Evolutionary conservation across 225 moss, liverwort and hornwort species (phyloP), one percentile per base, ranked within the genome.

Genomic region (Rhytidiadelphus loreus): DNA sequence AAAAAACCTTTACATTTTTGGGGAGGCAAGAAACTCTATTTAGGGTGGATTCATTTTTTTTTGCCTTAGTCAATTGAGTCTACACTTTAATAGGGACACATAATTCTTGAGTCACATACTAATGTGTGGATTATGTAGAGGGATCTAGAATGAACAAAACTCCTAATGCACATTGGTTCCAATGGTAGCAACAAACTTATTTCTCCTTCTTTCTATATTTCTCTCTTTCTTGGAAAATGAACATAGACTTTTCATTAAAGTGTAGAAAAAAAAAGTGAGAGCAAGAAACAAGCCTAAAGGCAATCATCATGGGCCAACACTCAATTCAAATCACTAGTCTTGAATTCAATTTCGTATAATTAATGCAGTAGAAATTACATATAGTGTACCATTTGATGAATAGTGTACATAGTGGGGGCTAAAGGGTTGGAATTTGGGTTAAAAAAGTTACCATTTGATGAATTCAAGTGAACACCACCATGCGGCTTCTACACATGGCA

Each of bases 31-130:
- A 5, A 71, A 14, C 0, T 7, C 10, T 26, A 26, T 43, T 2
- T 30, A 4, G 4, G 2, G 3, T 46, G 4, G 7, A 46, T 48
- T 48, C 48, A 2, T 18, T 18, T 18, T 39, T 18, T 0, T 29
- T 0, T 73, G 1, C 5, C 6, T 46, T 73, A 0, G 1, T 19
- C 0, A 0, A 19, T 1, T 30, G 1, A 48, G 1, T 19, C 7
- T 48, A 20, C 1, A 12, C 0, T 48, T 7, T 19, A 48, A 48
- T 32, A 32, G 19, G 7, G 7, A 32, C 2, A 74, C 4, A 48
- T 19, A 20, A 20, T 32, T 74, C 3, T 74, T 12, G 19, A 48
- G 1, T 74, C 4, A 48, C 20, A 19, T 20, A 32, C 4, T 48
- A 30, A 12, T 30, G 30, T 12, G 0, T 48, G 3, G 48, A 30